phyloP scores from a whole-genome alignment of 129 eudicot species.

The Artemisia tridentata region DNA sequence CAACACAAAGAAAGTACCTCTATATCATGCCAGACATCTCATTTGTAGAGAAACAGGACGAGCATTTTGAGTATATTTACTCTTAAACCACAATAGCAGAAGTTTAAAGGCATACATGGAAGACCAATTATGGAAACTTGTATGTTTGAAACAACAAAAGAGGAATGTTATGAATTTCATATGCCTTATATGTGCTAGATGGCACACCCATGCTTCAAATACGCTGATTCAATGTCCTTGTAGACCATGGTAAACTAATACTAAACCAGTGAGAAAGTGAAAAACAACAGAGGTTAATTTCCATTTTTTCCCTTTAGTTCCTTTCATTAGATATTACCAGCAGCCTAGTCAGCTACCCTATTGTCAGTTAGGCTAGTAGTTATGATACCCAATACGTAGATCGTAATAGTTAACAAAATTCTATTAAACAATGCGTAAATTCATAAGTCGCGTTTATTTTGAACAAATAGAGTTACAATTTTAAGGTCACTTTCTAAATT shows the following conservation, averaged over 20 bases:
- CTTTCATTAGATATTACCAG: no score
- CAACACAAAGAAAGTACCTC: neutral
- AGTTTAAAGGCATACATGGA: neutral
- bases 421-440: neutral
- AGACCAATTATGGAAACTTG: neutral
- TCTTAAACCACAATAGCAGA: slow-evolving; percentile 4
- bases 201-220: neutral
- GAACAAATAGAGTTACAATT: neutral
- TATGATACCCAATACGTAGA: no score
- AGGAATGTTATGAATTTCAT: no score
- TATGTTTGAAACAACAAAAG: neutral
- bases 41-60: slow-evolving; percentile 4
- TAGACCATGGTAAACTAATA: no score
- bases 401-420: neutral
- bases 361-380: no score
- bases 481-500: neutral
- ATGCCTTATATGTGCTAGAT: neutral
- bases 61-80: slow-evolving; percentile 15
- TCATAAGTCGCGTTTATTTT: neutral
- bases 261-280: no score
- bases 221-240: neutral
- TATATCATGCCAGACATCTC: slow-evolving; percentile 3
- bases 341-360: no score
- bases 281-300: no score
- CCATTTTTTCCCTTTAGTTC: no score